Evolutionary conservation across 2,329 filamentous ascomycete species (phyloP), one percentile per base, ranked within the genome.

Genomic region (Neofusicoccum kwambonambiense): DNA sequence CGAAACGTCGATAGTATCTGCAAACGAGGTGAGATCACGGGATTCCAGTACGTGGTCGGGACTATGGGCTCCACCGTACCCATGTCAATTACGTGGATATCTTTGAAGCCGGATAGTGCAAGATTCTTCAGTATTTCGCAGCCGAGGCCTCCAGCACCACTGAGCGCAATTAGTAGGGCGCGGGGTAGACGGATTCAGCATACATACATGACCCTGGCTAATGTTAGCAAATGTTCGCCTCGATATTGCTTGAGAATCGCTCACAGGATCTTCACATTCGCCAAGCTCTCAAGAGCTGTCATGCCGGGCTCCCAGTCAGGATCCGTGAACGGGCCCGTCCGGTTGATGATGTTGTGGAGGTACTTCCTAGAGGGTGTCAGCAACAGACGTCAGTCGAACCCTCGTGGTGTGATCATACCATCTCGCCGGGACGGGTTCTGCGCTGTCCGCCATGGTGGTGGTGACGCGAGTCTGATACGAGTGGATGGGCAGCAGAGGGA

Each of bases 41-140:
- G 34, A 51, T 35, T 37, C 49, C 17, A 41, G 27, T n/a, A 11
- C 22, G 15, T 17, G n/a, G 15, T 11, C 11, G 22, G 27, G 31
- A 34, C 13, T 44, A 15, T 19, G 35, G 39, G 13, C 17, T 5
- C 44, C 15, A n/a, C 75, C 83, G 65, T 79, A 90, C 90, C 92
- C 95, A 99, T 99, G 80, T 99, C 95, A 72, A 99, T 98, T 66
- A 99, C 95, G 81, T 99, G 93, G 70, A 99, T 97, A 73, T 97
- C 88, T 78, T 91, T 96, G 82, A 99, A 99, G 34, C 93, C 93
- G 1, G 94, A 97, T 61, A 99, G 85, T 47, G 95, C 95, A 39
- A 99, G 85, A 73, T 99, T 92, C 82, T 99, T 99, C 61, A 99
- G 82, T 50, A 99, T 96, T 76, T 99, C 95, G 73, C 95, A 99